Evolutionary conservation across 75 land plant species (phyloP).

Genomic region (Pinus albicaulis): DNA sequence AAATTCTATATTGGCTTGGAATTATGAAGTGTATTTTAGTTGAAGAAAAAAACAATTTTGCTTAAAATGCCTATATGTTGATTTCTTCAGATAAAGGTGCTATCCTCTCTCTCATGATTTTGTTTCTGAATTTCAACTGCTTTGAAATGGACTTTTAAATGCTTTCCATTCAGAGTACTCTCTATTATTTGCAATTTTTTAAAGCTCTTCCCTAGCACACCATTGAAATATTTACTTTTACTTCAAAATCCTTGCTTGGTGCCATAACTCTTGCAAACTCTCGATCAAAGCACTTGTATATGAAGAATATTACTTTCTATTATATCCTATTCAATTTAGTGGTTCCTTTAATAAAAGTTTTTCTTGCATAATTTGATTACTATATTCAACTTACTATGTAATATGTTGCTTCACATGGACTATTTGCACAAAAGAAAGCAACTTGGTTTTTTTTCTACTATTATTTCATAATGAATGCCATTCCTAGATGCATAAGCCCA

Average conservation of each 20-base stretch:
- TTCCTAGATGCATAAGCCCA: background rate
- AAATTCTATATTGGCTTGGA: too few species aligned
- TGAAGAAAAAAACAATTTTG: background rate
- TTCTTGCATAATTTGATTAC: background rate
- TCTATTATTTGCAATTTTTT: background rate
- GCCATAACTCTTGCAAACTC: background rate
- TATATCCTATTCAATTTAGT: background rate
- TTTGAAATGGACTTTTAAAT: background rate
- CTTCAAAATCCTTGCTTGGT: too few species aligned
- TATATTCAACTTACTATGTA: background rate
- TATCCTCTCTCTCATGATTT: background rate
- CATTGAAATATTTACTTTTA: background rate
- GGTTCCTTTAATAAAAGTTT: background rate
- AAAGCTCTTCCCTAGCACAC: background rate
- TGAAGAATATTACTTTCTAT: background rate
- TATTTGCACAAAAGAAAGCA: background rate
- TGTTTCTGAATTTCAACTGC: background rate
- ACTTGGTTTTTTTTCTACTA: background rate
- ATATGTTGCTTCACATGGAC: background rate
- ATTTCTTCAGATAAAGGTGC: background rate
- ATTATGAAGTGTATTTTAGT: background rate
- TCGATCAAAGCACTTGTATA: background rate
- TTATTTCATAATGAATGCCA: background rate
- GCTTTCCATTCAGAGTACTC: background rate
- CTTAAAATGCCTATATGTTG: background rate